Conservation (phyloP, 805 yeast species). For the Metschnikowia peoriensis region DNA sequence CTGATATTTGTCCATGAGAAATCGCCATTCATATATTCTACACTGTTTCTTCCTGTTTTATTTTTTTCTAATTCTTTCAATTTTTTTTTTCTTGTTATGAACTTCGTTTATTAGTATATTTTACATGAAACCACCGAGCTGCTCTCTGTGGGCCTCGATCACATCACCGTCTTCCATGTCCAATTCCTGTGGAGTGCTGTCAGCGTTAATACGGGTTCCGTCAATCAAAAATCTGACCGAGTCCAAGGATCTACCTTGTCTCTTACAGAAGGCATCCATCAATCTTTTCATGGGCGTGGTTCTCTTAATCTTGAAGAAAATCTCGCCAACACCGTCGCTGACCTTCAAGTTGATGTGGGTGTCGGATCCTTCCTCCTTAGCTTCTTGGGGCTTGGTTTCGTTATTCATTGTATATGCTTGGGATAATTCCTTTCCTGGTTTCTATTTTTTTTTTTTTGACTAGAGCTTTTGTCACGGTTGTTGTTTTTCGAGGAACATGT, state of each 20-base stretch:
- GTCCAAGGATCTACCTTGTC: slow-evolving; percentile 87
- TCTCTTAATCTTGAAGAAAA: slow-evolving; percentile 91
- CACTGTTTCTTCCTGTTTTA: too few relatives aligned
- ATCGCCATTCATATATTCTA: too few relatives aligned
- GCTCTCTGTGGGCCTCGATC: slow-evolving; percentile 96
- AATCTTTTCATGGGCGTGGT: slow-evolving; percentile 89
- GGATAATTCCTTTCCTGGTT: background rate
- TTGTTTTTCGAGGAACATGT: slow-evolving; percentile 2
- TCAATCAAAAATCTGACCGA: slow-evolving; percentile 88
- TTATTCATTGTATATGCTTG: background rate
- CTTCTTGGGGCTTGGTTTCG: slow-evolving; percentile 19
- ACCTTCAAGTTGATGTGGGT: slow-evolving; percentile 93
- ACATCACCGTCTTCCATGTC: slow-evolving; percentile 95
- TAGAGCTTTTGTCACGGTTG: background rate
- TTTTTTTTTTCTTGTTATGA: background rate
- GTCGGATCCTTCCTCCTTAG: slow-evolving; percentile 22
- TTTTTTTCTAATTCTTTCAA: background rate
- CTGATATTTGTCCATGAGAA: too few relatives aligned
- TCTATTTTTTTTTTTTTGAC: background rate
- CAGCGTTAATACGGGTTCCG: slow-evolving; percentile 85
- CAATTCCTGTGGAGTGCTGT: slow-evolving; percentile 87
- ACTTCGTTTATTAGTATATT: slow-evolving; percentile 5
- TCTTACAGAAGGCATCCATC: slow-evolving; percentile 97
- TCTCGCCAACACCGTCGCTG: slow-evolving; percentile 90
- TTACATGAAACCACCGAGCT: slow-evolving; percentile 59